Conservation (phyloP, 1,284 basidiomycete species). For the Phylloboletellus chloephorus region DNA sequence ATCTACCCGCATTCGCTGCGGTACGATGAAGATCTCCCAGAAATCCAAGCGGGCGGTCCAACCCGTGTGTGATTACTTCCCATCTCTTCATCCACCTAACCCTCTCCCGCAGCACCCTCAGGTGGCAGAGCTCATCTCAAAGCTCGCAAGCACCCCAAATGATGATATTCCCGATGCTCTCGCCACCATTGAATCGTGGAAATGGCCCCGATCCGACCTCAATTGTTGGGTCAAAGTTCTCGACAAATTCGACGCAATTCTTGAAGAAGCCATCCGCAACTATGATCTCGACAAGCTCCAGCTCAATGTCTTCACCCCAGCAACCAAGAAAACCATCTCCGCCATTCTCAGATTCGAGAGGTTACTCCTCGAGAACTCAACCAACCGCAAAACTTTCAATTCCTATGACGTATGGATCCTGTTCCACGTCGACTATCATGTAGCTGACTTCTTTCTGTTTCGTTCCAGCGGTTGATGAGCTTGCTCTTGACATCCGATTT, state of each 20-base stretch:
- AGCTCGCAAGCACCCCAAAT: slow-evolving; percentile 57
- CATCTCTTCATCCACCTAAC: slow-evolving; percentile 30
- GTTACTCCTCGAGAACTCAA: slow-evolving; percentile 93
- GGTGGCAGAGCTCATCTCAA: slow-evolving; percentile 69
- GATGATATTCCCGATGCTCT: slow-evolving; percentile 64
- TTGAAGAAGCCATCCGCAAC: slow-evolving; percentile 78
- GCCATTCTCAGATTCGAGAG: slow-evolving; percentile 87
- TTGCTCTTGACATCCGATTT: slow-evolving; percentile 86
- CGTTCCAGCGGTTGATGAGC: slow-evolving; percentile 76
- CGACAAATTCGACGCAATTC: slow-evolving; percentile 89
- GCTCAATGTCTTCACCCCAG: slow-evolving; percentile 71
- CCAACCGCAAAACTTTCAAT: slow-evolving; percentile 93
- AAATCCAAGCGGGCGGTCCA: slow-evolving; percentile 71
- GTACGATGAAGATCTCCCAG: slow-evolving; percentile 75
- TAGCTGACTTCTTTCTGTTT: slow-evolving; percentile 15
- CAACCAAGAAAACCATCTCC: slow-evolving; percentile 72
- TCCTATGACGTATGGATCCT: slow-evolving; percentile 85
- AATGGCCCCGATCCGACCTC: slow-evolving; percentile 94
- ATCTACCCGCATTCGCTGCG: slow-evolving; percentile 43
- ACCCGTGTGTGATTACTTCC: slow-evolving; percentile 42
- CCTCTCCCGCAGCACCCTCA: slow-evolving; percentile 56
- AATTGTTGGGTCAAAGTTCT: slow-evolving; percentile 95
- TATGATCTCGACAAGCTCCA: slow-evolving; percentile 85
- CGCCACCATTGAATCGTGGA: slow-evolving; percentile 73
- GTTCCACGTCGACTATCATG: slow-evolving; percentile 5